Evolutionary conservation across 1,139 yeast genomes (phyloP).

Genomic region (Tardiomyces depauwii): DNA sequence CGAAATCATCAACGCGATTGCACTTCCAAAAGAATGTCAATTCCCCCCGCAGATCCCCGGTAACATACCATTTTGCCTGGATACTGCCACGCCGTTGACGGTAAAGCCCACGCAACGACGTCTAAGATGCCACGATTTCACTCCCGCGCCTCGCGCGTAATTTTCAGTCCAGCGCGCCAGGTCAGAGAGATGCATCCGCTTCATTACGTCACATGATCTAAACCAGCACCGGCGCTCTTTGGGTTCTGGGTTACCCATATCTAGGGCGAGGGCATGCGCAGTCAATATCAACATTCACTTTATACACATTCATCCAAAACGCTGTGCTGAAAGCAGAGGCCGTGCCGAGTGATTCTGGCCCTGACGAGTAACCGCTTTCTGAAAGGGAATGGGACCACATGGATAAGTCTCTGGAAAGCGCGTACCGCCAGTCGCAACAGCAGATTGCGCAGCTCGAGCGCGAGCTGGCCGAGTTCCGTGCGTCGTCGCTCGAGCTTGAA

Average conservation of each 20-base stretch:
- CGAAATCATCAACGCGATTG: too few species aligned
- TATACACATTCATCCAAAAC: too few species aligned
- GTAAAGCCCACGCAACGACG: neutral
- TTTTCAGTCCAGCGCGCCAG: neutral
- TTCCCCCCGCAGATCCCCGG: neutral
- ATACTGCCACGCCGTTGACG: neutral
- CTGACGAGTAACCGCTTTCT: too few species aligned
- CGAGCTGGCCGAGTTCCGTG: slow-evolving; percentile 27
- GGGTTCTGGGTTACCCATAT: too few species aligned
- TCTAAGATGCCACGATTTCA: neutral
- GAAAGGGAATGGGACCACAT: neutral
- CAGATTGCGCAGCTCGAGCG: slow-evolving; percentile 26
- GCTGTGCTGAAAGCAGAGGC: too few species aligned
- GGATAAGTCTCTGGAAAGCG: neutral
- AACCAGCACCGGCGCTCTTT: too few species aligned
- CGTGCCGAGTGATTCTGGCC: too few species aligned
- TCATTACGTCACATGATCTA: neutral
- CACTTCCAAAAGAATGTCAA: too few species aligned
- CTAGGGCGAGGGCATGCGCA: too few species aligned
- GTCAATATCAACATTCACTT: neutral
- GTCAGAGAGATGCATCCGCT: too few species aligned
- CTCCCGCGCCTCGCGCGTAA: neutral
- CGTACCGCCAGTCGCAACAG: slow-evolving; percentile 11
- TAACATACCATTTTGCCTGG: neutral
- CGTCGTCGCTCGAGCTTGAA: slow-evolving; percentile 26